Base-by-base conservation (phyloP, 108 stramenopile genomes). In the Seminavis robusta region DNA sequence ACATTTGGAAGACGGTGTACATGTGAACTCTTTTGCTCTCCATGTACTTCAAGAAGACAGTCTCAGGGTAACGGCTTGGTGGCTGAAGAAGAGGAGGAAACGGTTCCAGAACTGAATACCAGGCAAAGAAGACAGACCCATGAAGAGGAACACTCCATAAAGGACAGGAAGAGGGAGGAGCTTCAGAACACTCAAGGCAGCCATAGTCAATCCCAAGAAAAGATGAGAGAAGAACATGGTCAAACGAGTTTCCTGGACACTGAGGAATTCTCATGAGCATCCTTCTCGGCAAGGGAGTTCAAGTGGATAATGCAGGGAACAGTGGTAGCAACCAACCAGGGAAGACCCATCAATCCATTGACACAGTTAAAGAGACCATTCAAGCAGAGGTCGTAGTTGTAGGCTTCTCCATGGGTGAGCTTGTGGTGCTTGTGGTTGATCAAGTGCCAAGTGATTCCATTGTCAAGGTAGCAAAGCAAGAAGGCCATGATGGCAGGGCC, bases 401-500 rank as follows among this genome's bases (percentile, higher is more conserved):
- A 76, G 8, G 75, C 63, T 23, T 71, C 69, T 39, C 75, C 75
- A 45, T 76, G 75, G n/a, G 52, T 21, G 2, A 76, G 19, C 16
- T 70, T 65, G 64, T 76, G 53, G 16, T 37, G 49, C 40, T 39
- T 39, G 46, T 63, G 61, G 38, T 64, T 47, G 52, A 71, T 61
- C 43, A 71, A 47, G 44, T 71, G 69, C 61, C 55, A 69, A 25
- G 73, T 68, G 54, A 77, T 81, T 23, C 80, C 80, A 41, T 81
- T 59, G 54, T 81, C 80, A 8, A 81, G 63, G 56, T 47, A 81
- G 19, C 57, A 26, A 3, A 81, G 46, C 19, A 81, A 45, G 59
- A 81, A 81, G 17, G 75, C 74, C 3, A 73, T 44, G 13, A 69
- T 8, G 15, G 80, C 80, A 39, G 80, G 80, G 0, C 65, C 80